A percentile compares a stretch with the other conserved stretches of the same genome.
Evolutionary conservation across 2,329 filamentous ascomycete genomes (phyloP).

Genomic region (Aspergillus aculeatinus): DNA sequence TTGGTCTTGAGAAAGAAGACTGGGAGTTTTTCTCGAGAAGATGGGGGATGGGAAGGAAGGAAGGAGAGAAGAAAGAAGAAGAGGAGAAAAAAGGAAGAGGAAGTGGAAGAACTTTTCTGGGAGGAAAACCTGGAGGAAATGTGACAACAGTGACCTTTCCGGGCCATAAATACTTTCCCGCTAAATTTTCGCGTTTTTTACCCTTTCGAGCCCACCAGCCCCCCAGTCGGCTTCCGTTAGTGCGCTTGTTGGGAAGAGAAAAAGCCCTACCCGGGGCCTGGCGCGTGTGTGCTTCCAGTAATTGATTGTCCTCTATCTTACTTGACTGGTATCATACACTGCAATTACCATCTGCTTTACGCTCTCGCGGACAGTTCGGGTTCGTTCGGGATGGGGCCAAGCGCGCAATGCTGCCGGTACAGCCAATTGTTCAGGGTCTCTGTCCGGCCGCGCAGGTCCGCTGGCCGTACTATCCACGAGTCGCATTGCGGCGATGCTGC

Average conservation of each 20-base stretch:
- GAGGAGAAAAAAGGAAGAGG: conserved; percentile 25
- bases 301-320: conserved; percentile 6
- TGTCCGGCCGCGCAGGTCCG: conserved; percentile 18
- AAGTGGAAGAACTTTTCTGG: conserved; percentile 32
- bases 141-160: conserved; percentile 29
- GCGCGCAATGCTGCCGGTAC: conserved; percentile 14
- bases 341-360: conserved; percentile 11
- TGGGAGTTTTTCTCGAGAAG: conserved; percentile 12
- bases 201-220: conserved; percentile 21
- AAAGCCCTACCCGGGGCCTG: conserved; percentile 27
- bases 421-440: conserved; percentile 17
- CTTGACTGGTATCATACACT: conserved; percentile 5
- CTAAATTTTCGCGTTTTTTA: conserved; percentile 39
- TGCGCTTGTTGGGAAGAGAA: conserved; percentile 24
- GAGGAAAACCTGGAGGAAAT: conserved; percentile 36
- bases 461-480: conserved; percentile 14
- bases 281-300: not conserved
- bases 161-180: conserved; percentile 40
- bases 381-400: conserved; percentile 25
- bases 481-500: conserved; percentile 1
- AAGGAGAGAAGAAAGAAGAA: conserved; percentile 23
- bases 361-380: conserved; percentile 17
- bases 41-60: conserved; percentile 24
- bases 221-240: conserved; percentile 30
- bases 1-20: conserved; percentile 21